Conservation (phyloP, 208 protist species). For the Wallacemonas collosoma region DNA sequence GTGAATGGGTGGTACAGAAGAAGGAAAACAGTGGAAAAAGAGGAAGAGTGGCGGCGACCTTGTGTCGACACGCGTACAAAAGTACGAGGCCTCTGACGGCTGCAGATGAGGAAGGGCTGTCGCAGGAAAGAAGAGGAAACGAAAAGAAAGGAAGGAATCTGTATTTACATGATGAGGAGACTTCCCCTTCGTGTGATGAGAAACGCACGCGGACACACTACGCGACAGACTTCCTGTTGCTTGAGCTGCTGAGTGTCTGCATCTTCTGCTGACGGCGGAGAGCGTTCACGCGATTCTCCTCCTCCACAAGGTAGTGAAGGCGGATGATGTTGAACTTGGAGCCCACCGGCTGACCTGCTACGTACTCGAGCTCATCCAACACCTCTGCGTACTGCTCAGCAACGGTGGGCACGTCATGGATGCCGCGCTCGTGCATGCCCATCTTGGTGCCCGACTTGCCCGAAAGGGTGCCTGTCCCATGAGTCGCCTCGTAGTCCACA, state of each 20-base stretch:
- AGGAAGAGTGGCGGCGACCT: neutral
- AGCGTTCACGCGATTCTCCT: slow-evolving; percentile 55
- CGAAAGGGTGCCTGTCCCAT: neutral
- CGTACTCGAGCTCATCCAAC: slow-evolving; percentile 74
- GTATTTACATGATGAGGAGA: neutral
- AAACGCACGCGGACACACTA: neutral
- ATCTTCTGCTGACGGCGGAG: slow-evolving; percentile 42
- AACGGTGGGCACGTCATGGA: slow-evolving; percentile 41
- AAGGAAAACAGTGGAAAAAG: neutral
- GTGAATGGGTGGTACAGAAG: neutral
- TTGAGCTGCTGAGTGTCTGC: neutral
- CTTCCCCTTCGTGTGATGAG: neutral
- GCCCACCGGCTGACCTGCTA: slow-evolving; percentile 63
- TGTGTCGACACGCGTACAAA: neutral
- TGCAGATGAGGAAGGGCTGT: neutral
- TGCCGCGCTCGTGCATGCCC: slow-evolving; percentile 29
- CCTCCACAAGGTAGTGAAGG: slow-evolving; percentile 74
- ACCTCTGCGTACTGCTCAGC: slow-evolving; percentile 67
- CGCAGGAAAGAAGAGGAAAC: neutral
- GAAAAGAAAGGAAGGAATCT: neutral
- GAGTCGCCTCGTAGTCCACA: slow-evolving; percentile 39
- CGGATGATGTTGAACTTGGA: slow-evolving; percentile 83
- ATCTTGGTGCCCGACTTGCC: neutral
- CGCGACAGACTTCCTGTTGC: neutral
- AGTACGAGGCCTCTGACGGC: too few relatives aligned